These are phyloP conservation scores for Cutaneotrichosporon cutaneum DNA, from an alignment of 1,284 basidiomycete species.

Conservation along the genomic window DNA sequence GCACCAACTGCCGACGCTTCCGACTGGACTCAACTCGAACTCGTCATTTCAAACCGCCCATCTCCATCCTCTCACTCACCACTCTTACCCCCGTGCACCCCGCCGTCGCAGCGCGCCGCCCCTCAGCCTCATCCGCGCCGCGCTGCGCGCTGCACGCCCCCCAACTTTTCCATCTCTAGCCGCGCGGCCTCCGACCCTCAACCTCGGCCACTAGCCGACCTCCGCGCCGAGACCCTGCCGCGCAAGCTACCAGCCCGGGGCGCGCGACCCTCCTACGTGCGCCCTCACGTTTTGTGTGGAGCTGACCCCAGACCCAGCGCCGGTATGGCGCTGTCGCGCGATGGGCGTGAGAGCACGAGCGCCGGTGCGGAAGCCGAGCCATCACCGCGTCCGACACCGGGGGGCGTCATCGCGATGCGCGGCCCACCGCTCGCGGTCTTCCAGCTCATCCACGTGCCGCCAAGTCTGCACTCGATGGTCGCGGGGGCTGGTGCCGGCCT, in stretches of 20 bases:
- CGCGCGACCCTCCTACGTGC: conserved; percentile 8
- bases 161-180: background rate
- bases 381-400: background rate
- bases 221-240: background rate
- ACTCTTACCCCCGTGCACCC: background rate
- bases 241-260: background rate
- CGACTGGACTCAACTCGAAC: background rate
- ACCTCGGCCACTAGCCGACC: background rate
- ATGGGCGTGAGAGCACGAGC: conserved; percentile 36
- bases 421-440: background rate
- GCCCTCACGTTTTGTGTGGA: background rate
- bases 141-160: conserved; percentile 3
- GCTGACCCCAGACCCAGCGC: conserved; percentile 8
- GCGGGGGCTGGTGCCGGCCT: conserved; percentile 68
- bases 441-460: conserved; percentile 29
- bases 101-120: conserved; percentile 9
- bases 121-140: background rate
- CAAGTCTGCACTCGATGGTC: conserved; percentile 52
- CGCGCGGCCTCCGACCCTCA: background rate
- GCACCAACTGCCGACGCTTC: background rate
- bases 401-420: conserved; percentile 8
- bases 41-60: background rate
- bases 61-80: conserved; percentile 4
- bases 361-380: conserved; percentile 20
- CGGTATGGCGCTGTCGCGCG: conserved; percentile 29